Conservation (phyloP, 73 alveolate species). For the Paraurostyla sp. region DNA sequence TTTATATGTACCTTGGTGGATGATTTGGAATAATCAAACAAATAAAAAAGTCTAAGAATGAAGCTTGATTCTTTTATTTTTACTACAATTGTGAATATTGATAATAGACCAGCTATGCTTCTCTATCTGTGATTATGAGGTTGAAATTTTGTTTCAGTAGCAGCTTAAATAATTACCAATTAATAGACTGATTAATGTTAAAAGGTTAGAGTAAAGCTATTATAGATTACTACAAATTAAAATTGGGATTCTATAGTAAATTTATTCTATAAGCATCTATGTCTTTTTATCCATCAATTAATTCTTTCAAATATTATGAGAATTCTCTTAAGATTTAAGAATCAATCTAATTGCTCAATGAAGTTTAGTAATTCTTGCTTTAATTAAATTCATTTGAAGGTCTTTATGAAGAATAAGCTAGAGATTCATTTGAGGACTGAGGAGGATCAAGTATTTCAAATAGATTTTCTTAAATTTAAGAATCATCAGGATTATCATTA, state of each 20-base stretch:
- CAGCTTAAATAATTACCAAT: too few relatives aligned
- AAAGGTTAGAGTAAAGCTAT: neutral
- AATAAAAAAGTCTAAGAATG: neutral
- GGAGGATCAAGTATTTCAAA: too few relatives aligned
- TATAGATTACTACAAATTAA: neutral
- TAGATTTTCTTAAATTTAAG: too few relatives aligned
- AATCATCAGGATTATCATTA: too few relatives aligned
- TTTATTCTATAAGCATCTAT: neutral
- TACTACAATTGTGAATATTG: neutral
- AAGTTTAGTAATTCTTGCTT: too few relatives aligned
- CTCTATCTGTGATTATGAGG: too few relatives aligned
- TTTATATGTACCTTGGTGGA: neutral
- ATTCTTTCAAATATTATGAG: neutral
- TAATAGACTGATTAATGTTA: neutral
- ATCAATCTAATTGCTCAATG: too few relatives aligned
- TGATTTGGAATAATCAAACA: neutral
- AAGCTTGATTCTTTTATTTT: neutral
- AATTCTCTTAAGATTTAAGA: neutral
- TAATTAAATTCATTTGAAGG: too few relatives aligned
- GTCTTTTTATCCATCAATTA: neutral
- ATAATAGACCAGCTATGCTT: too few relatives aligned
- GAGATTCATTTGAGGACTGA: too few relatives aligned
- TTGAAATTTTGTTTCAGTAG: too few relatives aligned
- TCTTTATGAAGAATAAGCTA: too few relatives aligned
- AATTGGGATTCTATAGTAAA: neutral